Evolutionary conservation across 495 filamentous ascomycete genomes (phyloP).

Genomic region (Lophiostoma macrostomum): DNA sequence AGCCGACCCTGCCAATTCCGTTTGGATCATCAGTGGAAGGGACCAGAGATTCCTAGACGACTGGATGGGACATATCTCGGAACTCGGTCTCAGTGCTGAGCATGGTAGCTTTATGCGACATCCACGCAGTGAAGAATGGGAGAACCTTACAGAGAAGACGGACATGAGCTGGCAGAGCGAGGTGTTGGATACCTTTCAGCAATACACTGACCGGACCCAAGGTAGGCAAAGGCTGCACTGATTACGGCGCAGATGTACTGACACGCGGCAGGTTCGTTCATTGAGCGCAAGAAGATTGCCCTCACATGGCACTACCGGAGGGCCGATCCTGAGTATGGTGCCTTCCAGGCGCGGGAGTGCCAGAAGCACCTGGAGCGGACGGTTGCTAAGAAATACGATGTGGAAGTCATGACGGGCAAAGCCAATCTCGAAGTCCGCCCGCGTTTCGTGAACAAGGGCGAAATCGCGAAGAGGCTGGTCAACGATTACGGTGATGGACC

Average conservation of each 20-base stretch:
- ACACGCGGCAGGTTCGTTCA: constrained; percentile 63
- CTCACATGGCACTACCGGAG: constrained; percentile 96
- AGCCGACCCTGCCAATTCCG: constrained; percentile 72
- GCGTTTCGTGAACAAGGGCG: constrained; percentile 94
- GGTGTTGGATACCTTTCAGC: constrained; percentile 74
- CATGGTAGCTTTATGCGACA: constrained; percentile 90
- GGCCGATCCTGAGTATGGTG: constrained; percentile 77
- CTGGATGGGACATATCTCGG: constrained; percentile 79
- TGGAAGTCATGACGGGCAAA: constrained; percentile 94
- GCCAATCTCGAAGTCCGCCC: constrained; percentile 95
- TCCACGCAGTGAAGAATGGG: constrained; percentile 71
- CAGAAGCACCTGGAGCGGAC: constrained; percentile 70
- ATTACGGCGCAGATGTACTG: neutral
- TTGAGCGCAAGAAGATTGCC: constrained; percentile 87
- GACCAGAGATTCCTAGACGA: constrained; percentile 84
- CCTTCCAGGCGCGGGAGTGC: constrained; percentile 71
- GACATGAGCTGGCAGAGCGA: constrained; percentile 89
- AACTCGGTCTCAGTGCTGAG: constrained; percentile 87
- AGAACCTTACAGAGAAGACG: constrained; percentile 74
- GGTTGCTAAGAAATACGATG: constrained; percentile 72
- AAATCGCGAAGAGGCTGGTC: constrained; percentile 78
- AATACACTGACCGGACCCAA: constrained; percentile 78
- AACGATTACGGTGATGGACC: constrained; percentile 55
- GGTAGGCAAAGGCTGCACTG: constrained; percentile 58
- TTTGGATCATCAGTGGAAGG: constrained; percentile 97